A percentile compares a stretch with the other conserved stretches of the same genome.
These are phyloP conservation scores for Hansfordia pulvinata DNA, from an alignment of 2,329 filamentous ascomycete genomes.

Conservation along the genomic window DNA sequence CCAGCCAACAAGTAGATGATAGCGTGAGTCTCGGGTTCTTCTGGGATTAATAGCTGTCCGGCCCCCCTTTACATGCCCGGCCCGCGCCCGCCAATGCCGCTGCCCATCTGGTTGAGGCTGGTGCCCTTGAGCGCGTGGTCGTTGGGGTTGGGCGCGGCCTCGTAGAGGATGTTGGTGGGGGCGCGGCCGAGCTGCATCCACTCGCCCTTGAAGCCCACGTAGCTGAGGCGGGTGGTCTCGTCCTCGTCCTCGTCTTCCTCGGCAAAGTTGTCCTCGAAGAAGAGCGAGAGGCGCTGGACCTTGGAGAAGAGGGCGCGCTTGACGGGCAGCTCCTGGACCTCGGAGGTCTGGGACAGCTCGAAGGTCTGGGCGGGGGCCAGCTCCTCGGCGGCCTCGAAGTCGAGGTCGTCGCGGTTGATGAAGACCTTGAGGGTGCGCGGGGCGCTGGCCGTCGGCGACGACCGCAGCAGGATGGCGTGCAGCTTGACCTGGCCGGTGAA, in stretches of 20 bases:
- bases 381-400: conserved; percentile 66
- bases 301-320: conserved; percentile 81
- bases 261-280: conserved; percentile 85
- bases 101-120: conserved; percentile 38
- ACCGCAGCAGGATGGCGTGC: conserved; percentile 76
- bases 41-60: too few species aligned
- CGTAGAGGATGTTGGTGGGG: conserved; percentile 78
- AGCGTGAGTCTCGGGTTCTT: too few species aligned
- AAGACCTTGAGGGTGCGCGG: conserved; percentile 79
- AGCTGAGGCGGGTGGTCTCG: conserved; percentile 65
- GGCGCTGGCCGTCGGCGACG: conserved; percentile 54
- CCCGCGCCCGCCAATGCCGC: conserved; percentile 32
- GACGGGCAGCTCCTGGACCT: conserved; percentile 78
- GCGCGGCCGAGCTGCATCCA: conserved; percentile 79
- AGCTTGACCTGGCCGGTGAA: conserved; percentile 92
- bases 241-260: conserved; percentile 47
- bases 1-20: too few species aligned
- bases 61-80: conserved; percentile 15
- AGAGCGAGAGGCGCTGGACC: conserved; percentile 70
- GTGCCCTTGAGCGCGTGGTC: conserved; percentile 64
- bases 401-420: conserved; percentile 74
- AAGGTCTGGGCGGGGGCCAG: conserved; percentile 60
- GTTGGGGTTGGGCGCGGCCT: conserved; percentile 80
- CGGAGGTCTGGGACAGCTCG: conserved; percentile 61
- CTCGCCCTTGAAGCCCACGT: conserved; percentile 87